Conservation (phyloP, 768 basidiomycete genomes). For the Amanita exitialis region DNA sequence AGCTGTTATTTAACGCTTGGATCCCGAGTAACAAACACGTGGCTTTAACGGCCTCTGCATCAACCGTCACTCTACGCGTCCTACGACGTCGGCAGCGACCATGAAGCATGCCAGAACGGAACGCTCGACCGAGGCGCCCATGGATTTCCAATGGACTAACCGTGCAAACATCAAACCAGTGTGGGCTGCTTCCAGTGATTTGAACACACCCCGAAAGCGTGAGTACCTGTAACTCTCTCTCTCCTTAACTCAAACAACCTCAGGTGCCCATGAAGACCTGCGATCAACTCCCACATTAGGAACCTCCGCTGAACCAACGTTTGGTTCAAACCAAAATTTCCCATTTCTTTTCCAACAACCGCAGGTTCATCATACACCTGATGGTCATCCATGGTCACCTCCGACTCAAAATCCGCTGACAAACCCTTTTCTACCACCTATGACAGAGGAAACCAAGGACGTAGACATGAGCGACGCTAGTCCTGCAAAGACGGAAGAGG, state of each 20-base stretch:
- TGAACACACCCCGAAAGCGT: conserved; percentile 63
- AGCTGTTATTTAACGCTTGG: conserved; percentile 19
- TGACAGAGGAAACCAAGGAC: conserved; percentile 41
- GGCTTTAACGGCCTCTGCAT: neutral
- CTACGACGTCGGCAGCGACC: conserved; percentile 8
- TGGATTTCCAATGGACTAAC: conserved; percentile 84
- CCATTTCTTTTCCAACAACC: conserved; percentile 60
- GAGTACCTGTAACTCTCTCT: conserved; percentile 16
- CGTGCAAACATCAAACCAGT: conserved; percentile 46
- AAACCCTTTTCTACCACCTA: conserved; percentile 41
- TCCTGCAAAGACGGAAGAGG: conserved; percentile 40
- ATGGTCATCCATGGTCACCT: conserved; percentile 52
- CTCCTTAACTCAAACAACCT: conserved; percentile 5
- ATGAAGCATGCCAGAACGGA: conserved; percentile 15
- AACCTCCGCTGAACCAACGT: conserved; percentile 34
- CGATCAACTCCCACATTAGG: conserved; percentile 30
- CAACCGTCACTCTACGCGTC: conserved; percentile 1
- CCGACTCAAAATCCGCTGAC: conserved; percentile 49
- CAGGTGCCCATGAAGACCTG: conserved; percentile 30
- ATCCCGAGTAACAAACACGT: conserved; percentile 5
- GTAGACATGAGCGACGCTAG: conserved; percentile 71
- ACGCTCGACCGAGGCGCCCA: conserved; percentile 72
- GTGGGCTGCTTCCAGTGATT: conserved; percentile 43
- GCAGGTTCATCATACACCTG: conserved; percentile 28
- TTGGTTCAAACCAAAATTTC: conserved; percentile 55